Evolutionary conservation across 352 stramenopile genomes (phyloP).

Genomic region (Globisporangium abappressorium): DNA sequence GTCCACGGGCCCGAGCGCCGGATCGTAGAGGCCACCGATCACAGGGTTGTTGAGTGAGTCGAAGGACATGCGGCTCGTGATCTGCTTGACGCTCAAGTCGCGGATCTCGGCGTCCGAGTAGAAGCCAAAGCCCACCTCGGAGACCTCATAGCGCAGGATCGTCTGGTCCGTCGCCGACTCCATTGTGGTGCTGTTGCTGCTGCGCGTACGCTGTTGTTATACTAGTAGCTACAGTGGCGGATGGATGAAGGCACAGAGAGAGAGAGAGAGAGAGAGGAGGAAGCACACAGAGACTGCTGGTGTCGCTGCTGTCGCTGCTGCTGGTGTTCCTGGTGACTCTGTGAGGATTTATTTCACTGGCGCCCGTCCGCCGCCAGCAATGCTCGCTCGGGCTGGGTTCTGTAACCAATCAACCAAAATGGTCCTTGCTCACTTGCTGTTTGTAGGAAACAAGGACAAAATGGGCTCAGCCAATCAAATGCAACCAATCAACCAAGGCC

Average conservation of each 20-base stretch:
- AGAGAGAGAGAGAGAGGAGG: too few species aligned
- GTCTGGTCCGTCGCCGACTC: slow-evolving; percentile 88
- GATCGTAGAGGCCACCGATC: slow-evolving; percentile 96
- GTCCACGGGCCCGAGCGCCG: slow-evolving; percentile 92
- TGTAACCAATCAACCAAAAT: slow-evolving; percentile 2
- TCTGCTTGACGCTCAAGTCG: slow-evolving; percentile 94
- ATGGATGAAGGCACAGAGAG: background rate
- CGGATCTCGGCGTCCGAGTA: slow-evolving; percentile 98
- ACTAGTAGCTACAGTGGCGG: background rate
- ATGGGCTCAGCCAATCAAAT: too few species aligned
- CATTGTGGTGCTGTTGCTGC: slow-evolving; percentile 31
- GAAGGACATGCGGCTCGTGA: slow-evolving; percentile 95
- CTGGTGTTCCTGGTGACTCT: slow-evolving; percentile 5
- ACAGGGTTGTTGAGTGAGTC: slow-evolving; percentile 94
- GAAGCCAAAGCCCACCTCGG: slow-evolving; percentile 93
- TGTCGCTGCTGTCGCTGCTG: background rate
- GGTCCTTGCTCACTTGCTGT: too few species aligned
- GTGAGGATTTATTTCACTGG: slow-evolving; percentile 13
- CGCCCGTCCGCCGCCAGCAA: background rate
- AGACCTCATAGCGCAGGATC: slow-evolving; percentile 89
- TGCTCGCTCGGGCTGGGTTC: slow-evolving; percentile 4
- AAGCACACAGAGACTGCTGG: background rate
- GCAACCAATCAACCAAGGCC: too few species aligned
- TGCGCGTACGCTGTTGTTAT: background rate
- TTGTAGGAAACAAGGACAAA: too few species aligned